Percentiles rank a stretch among this genome's conserved stretches.
Conservation (phyloP, 163 green algal genomes). For the Coccomyxa subellipsoidea region DNA sequence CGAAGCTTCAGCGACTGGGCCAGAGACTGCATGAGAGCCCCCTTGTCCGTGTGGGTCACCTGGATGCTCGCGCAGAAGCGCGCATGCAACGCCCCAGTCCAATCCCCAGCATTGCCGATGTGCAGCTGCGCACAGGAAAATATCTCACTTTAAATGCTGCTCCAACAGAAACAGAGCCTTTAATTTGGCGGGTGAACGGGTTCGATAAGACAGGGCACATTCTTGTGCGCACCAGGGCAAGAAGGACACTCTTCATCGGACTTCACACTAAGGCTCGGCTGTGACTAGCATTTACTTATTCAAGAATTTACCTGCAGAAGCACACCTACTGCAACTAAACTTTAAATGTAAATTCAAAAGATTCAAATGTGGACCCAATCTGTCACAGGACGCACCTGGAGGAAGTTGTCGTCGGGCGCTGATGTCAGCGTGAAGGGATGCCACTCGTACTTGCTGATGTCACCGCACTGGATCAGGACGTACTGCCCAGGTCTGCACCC, state of each 20-base stretch:
- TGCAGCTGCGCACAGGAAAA: background rate
- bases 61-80: background rate
- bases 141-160: background rate
- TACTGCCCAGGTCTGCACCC: background rate
- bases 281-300: too few species aligned
- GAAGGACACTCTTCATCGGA: too few species aligned
- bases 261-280: too few species aligned
- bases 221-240: too few species aligned
- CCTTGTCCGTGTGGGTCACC: background rate
- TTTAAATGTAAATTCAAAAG: too few species aligned
- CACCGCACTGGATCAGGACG: background rate
- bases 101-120: background rate
- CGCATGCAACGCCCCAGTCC: background rate
- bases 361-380: background rate
- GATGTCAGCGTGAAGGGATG: slow-evolving; percentile 2
- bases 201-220: too few species aligned
- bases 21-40: background rate
- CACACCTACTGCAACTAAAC: too few species aligned
- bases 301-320: too few species aligned
- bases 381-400: background rate
- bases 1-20: background rate
- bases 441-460: slow-evolving; percentile 1
- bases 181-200: too few species aligned
- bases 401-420: background rate
- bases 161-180: too few species aligned